Evolutionary conservation across 257 asterid genomes (phyloP), one percentile per base, ranked within the genome.

Genomic region (Solanum clarkiae): DNA sequence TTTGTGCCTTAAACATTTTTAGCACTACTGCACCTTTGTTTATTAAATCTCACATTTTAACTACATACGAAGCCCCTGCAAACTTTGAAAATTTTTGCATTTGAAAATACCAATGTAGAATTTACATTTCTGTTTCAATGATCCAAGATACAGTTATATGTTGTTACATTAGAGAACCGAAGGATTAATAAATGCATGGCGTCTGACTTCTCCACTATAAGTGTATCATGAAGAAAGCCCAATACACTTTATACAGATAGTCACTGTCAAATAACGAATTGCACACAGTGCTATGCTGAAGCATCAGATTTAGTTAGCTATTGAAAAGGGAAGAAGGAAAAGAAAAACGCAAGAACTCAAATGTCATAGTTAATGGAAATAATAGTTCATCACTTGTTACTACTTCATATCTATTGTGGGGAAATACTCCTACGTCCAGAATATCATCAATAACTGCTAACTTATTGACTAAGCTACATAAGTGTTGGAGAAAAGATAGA

Each of bases 381-480:
- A 49, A 29, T 49, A 8, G 16, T 24, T 75, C n/a, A 75, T 49
- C 60, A 14, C 22, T 75, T 49, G 1, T 24, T 49, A 75, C 22
- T 22, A 74, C 40, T 22, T 22, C 59, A 75, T 14, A 75, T 22
- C 81, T 49, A 75, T 75, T 22, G 15, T 8, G 49, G 18, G 80
- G 57, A 24, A 45, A 72, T 72, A 36, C 1, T n/a, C 17, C 36
- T 13, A n/a, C 7, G 22, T 75, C 45, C 22, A 0, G 91, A 86
- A 90, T 85, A 94, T 91, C 90, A 90, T 89, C 71, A 86, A 87
- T 88, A 91, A 91, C 94, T 86, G 87, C 87, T 86, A 88, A 90
- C 84, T 88, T 49, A 49, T 75, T 49, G n/a, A 49, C 59, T 75
- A 79, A 53, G 47, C 11, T 17, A 79, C 83, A 29, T 29, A 53